Evolutionary conservation across 805 yeast species (phyloP).

Genomic region (Lipomyces spencermartinsiae): DNA sequence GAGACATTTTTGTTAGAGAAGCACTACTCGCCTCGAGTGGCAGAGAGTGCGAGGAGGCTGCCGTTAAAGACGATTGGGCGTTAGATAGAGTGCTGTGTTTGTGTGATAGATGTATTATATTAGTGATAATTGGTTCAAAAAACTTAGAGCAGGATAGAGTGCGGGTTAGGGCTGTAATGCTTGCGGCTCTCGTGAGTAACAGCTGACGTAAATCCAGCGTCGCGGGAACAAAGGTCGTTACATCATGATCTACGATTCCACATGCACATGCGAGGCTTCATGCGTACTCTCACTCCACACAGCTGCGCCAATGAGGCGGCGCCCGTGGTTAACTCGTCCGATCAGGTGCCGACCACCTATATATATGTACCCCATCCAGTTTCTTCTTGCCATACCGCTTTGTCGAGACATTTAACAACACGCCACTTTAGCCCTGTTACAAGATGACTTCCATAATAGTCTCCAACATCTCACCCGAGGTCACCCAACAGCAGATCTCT

Average conservation of each 20-base stretch:
- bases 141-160: too few relatives aligned
- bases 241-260: neutral
- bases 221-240: too few relatives aligned
- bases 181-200: neutral
- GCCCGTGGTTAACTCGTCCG: neutral
- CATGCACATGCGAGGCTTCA: neutral
- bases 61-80: slow-evolving; percentile 32
- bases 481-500: slow-evolving; percentile 58
- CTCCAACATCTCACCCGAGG: slow-evolving; percentile 59
- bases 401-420: too few relatives aligned
- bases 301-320: neutral
- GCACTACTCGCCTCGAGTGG: slow-evolving; percentile 85
- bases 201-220: neutral
- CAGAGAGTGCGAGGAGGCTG: slow-evolving; percentile 58
- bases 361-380: neutral
- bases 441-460: slow-evolving; percentile 54
- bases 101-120: neutral
- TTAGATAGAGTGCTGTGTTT: neutral
- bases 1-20: slow-evolving; percentile 78
- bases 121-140: neutral
- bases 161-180: neutral
- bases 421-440: neutral
- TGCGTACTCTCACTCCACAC: neutral
- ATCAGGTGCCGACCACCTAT: neutral
- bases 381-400: neutral